These are phyloP conservation scores for Calocera cornea DNA, from an alignment of 768 basidiomycete genomes.

Conservation along the genomic window DNA sequence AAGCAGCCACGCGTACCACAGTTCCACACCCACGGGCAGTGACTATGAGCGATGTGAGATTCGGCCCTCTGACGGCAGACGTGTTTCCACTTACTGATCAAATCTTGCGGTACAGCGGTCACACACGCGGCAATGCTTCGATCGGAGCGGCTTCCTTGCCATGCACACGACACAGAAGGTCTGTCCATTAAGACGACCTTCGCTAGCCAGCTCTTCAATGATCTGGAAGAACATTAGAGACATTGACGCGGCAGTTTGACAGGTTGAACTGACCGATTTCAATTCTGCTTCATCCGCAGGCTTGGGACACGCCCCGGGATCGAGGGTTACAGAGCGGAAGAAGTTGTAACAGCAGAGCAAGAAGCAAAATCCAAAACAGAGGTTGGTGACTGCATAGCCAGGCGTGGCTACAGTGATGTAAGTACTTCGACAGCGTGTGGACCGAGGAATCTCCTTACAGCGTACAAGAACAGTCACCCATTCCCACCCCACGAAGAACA, in stretches of 20 bases:
- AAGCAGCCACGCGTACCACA: constrained; percentile 46
- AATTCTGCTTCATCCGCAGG: constrained; percentile 73
- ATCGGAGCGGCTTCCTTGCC: constrained; percentile 79
- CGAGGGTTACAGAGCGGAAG: constrained; percentile 75
- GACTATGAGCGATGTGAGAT: constrained; percentile 33
- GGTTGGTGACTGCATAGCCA: constrained; percentile 58
- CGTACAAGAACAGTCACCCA: constrained; percentile 69
- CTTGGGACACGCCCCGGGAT: constrained; percentile 77
- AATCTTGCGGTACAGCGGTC: constrained; percentile 79
- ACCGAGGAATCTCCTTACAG: constrained; percentile 32
- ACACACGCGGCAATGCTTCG: constrained; percentile 89
- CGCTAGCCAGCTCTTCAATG: constrained; percentile 79
- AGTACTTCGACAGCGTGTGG: neutral
- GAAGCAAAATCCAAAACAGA: constrained; percentile 57
- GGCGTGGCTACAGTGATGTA: constrained; percentile 44
- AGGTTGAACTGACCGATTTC: constrained; percentile 49
- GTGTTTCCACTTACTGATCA: constrained; percentile 61
- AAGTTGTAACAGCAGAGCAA: constrained; percentile 77
- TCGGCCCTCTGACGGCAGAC: constrained; percentile 5
- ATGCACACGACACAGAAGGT: constrained; percentile 95
- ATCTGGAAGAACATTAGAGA: constrained; percentile 35
- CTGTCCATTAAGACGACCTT: constrained; percentile 82
- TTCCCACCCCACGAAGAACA: constrained; percentile 73
- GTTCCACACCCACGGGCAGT: constrained; percentile 99
- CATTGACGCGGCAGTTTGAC: neutral